Evolutionary conservation across 2,329 filamentous ascomycete species (phyloP).

Genomic region (Ophiostoma sp.): DNA sequence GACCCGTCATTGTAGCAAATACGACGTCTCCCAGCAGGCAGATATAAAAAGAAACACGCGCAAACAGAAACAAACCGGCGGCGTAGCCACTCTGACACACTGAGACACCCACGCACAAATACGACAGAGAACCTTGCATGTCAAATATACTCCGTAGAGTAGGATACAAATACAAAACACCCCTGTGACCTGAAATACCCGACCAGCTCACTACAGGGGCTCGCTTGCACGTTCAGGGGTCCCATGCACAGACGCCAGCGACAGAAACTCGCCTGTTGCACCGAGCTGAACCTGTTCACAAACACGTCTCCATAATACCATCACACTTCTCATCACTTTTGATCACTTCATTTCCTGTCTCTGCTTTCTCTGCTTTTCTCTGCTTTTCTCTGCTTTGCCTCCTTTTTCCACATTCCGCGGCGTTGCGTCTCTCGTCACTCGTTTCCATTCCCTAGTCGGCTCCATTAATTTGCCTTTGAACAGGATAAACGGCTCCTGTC

Average conservation of each 20-base stretch:
- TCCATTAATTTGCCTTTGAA: background rate
- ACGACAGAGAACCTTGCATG: slow-evolving; percentile 5
- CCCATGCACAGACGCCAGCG: background rate
- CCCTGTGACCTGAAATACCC: background rate
- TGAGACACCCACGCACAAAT: background rate
- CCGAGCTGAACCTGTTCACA: background rate
- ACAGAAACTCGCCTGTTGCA: background rate
- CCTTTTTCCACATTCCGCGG: background rate
- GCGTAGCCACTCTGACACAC: background rate
- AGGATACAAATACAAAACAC: too few species aligned
- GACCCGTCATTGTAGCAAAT: background rate
- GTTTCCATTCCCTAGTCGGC: background rate
- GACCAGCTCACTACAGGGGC: background rate
- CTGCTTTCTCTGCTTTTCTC: background rate
- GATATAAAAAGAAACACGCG: background rate
- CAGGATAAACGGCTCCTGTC: background rate
- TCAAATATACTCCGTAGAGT: background rate
- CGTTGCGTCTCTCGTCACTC: background rate
- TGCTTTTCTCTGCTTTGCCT: background rate
- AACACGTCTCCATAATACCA: background rate
- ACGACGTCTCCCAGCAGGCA: background rate
- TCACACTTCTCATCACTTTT: background rate
- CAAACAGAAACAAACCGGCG: background rate
- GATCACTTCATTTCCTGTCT: background rate
- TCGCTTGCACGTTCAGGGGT: slow-evolving; percentile 7